Evolutionary conservation across 805 yeast species (phyloP), one percentile per base, ranked within the genome.

Genomic region (Metschnikowia santaceciliae): DNA sequence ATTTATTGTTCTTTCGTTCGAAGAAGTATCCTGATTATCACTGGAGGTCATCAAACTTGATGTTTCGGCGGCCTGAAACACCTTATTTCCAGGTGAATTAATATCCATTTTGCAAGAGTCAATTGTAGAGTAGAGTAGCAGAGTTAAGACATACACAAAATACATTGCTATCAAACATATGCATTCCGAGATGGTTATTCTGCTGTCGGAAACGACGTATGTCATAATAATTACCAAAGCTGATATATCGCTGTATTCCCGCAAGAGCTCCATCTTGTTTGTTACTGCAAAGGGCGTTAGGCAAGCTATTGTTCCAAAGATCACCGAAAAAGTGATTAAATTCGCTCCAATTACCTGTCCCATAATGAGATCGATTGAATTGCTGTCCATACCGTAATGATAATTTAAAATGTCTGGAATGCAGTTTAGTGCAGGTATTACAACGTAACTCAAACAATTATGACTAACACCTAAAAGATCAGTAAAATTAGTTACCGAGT

Each of bases 311-410:
- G 63, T 30, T 0, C 76, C 76, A n/a, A 72, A 58, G 1, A 70
- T 62, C 1, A 72, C 52, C 1, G 71, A 64, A 46, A 70, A 63
- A 39, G 68, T 62, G 11, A 72, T 65, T 2, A 68, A 49, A 11
- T 62, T 63, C 2, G 73, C 65, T 1, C 77, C 76, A 5, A 71
- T 59, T 6, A 70, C 53, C 51, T 72, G 76, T 3, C 76, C 76
- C 32, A 72, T 50, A 3, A 70, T 69, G 19, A 72, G 53, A 35
- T 70, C 74, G 1, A 65, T 53, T 2, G 72, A 62, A 17, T 63
- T 57, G 7, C 65, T 53, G 15, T 56, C 51, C 17, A 72, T 55
- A 6, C 70, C 61, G 30, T 66, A 57, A 46, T 68, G 63, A 56
- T 70, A 70, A 48, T 68, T 71, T 17, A 71, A 53, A 20, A 72